These are phyloP conservation scores for Fusarium euwallaceae DNA, from an alignment of 2,329 filamentous ascomycete genomes.

Conservation along the genomic window DNA sequence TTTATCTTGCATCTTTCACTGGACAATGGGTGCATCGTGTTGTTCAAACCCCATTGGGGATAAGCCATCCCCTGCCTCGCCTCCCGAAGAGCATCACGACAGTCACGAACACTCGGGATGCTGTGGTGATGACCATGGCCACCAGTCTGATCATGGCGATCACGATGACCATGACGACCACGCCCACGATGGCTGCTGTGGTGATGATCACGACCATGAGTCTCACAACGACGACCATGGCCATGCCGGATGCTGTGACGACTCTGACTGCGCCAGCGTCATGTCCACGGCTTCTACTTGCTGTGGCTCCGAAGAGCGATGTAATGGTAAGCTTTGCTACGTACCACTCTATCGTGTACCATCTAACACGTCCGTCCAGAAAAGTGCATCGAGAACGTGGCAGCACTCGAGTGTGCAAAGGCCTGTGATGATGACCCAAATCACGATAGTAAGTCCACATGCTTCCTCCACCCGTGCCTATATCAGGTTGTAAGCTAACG, in stretches of 20 bases:
- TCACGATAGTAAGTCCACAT: conserved; percentile 18
- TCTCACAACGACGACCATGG: not conserved
- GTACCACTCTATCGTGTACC: no score
- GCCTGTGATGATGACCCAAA: conserved; percentile 12
- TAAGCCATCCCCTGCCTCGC: not conserved
- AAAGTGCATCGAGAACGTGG: conserved; percentile 24
- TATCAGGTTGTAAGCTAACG: no score
- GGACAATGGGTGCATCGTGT: not conserved
- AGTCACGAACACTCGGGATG: not conserved
- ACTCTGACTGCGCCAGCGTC: not conserved
- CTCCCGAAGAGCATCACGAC: not conserved
- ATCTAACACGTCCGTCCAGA: conserved; percentile 2
- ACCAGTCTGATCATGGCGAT: not conserved
- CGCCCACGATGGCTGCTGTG: not conserved
- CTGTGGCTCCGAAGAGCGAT: not conserved
- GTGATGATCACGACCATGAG: not conserved
- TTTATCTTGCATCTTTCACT: not conserved
- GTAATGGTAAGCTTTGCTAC: not conserved
- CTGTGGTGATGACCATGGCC: not conserved
- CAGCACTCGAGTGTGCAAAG: conserved; percentile 29
- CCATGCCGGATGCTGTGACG: not conserved
- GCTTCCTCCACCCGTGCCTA: no score
- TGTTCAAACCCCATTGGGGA: not conserved
- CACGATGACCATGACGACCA: not conserved
- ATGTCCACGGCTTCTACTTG: not conserved